Conservation (phyloP, 805 yeast species). For the Candida namnaoensis region DNA sequence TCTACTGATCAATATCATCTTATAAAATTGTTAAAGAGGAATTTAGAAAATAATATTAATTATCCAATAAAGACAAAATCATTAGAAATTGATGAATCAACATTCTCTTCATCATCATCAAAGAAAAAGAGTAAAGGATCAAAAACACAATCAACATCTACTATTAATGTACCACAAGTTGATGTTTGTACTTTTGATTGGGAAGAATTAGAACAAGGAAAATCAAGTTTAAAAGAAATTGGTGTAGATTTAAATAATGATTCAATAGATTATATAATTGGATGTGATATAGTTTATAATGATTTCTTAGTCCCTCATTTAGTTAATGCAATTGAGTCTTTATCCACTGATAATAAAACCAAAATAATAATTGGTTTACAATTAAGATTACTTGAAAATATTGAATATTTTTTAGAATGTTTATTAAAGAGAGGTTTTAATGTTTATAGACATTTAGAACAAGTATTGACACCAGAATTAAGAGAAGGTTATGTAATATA, state of each 20-base stretch:
- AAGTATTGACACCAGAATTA: conserved; percentile 22
- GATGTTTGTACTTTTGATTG: conserved; percentile 53
- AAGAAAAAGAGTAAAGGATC: conserved; percentile 1
- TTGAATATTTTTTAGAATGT: conserved; percentile 34
- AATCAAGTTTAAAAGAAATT: conserved; percentile 12
- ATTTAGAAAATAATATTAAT: conserved; percentile 32
- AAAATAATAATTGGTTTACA: conserved; percentile 41
- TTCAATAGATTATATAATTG: conserved; percentile 40
- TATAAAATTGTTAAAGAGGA: conserved; percentile 37
- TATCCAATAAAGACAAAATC: conserved; percentile 15
- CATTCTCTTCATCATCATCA: neutral
- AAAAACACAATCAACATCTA: neutral
- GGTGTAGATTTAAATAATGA: conserved; percentile 1
- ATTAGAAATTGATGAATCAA: conserved; percentile 1
- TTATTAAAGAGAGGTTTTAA: conserved; percentile 23
- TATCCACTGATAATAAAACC: conserved; percentile 23
- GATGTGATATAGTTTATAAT: conserved; percentile 62
- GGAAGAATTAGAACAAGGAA: conserved; percentile 38
- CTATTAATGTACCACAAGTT: conserved; percentile 13
- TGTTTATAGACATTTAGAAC: conserved; percentile 25
- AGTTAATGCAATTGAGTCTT: conserved; percentile 28
- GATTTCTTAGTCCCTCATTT: conserved; percentile 46
- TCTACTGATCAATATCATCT: conserved; percentile 54
- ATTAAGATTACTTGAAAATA: conserved; percentile 40
- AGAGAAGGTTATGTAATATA: conserved; percentile 38